These are phyloP conservation scores for Venturia effusa DNA, from an alignment of 2,329 filamentous ascomycete genomes.

Conservation along the genomic window DNA sequence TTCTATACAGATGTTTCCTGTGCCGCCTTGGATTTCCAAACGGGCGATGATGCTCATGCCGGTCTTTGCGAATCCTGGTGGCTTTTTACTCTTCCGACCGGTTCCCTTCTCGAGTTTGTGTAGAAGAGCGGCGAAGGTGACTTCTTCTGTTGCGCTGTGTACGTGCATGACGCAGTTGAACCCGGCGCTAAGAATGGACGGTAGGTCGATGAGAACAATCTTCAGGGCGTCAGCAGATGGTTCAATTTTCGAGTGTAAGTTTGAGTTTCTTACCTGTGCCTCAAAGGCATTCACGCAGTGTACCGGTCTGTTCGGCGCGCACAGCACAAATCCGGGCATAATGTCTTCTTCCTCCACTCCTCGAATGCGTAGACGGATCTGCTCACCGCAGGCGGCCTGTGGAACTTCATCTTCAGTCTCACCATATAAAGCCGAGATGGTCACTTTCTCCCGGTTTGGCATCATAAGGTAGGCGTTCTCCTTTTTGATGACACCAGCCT, in stretches of 20 bases:
- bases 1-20: conserved; percentile 84
- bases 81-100: conserved; percentile 80
- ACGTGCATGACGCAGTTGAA: conserved; percentile 98
- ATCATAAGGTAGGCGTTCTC: conserved; percentile 80
- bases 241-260: background rate
- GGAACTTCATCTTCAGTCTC: conserved; percentile 90
- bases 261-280: conserved; percentile 35
- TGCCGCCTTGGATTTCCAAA: conserved; percentile 75
- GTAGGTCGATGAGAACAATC: conserved; percentile 88
- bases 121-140: conserved; percentile 77
- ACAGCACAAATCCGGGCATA: conserved; percentile 87
- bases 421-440: conserved; percentile 78
- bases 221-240: conserved; percentile 27
- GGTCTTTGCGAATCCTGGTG: conserved; percentile 80
- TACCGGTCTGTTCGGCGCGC: conserved; percentile 85
- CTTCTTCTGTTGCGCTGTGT: conserved; percentile 94
- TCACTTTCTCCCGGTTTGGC: conserved; percentile 78
- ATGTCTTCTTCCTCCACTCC: conserved; percentile 98
- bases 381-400: conserved; percentile 80
- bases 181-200: conserved; percentile 84
- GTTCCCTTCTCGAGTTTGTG: conserved; percentile 97
- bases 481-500: conserved; percentile 90
- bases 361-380: conserved; percentile 82
- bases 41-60: conserved; percentile 82
- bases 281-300: conserved; percentile 86